Percentiles rank a stretch among this genome's conserved stretches.
These are phyloP conservation scores for Cenococcum geophilum DNA, from an alignment of 495 filamentous ascomycete species.

Conservation along the genomic window DNA sequence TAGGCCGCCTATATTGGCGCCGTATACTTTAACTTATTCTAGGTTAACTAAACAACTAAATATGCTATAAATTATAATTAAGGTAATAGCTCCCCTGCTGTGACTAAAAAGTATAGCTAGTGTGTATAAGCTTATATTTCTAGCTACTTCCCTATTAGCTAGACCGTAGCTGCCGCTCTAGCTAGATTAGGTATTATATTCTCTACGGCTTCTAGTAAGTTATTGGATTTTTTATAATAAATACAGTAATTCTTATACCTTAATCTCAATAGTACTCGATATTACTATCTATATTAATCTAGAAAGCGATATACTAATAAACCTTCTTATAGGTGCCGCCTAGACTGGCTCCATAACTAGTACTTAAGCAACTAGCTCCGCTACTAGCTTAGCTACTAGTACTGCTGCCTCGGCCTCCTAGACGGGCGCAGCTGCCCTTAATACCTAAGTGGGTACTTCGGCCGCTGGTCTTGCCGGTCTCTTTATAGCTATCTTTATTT, in stretches of 20 bases:
- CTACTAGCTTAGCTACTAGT: conserved; percentile 19
- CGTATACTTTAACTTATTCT: conserved; percentile 54
- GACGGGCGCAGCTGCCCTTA: conserved; percentile 38
- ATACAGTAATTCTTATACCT: no score
- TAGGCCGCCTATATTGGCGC: conserved; percentile 50
- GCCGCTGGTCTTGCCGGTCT: conserved; percentile 38
- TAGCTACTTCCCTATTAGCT: conserved; percentile 51
- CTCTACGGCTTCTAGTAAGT: neutral
- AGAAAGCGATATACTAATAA: conserved; percentile 24
- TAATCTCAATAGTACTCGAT: no score
- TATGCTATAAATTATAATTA: conserved; percentile 63
- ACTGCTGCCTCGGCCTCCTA: conserved; percentile 33
- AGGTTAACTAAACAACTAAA: conserved; percentile 56
- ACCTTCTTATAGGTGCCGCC: conserved; percentile 14
- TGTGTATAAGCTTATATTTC: conserved; percentile 57
- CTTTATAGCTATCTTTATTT: conserved; percentile 46
- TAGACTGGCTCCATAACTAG: conserved; percentile 28
- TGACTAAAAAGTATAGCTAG: conserved; percentile 50
- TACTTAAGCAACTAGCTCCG: conserved; percentile 19
- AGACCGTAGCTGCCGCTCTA: conserved; percentile 25
- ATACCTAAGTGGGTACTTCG: conserved; percentile 40
- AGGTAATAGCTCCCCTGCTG: conserved; percentile 55
- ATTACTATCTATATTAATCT: neutral
- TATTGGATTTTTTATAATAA: neutral
- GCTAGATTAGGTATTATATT: conserved; percentile 31